phyloP scores from a whole-genome alignment of 2,329 filamentous ascomycete species.

The Tolypocladium pustulatum region DNA sequence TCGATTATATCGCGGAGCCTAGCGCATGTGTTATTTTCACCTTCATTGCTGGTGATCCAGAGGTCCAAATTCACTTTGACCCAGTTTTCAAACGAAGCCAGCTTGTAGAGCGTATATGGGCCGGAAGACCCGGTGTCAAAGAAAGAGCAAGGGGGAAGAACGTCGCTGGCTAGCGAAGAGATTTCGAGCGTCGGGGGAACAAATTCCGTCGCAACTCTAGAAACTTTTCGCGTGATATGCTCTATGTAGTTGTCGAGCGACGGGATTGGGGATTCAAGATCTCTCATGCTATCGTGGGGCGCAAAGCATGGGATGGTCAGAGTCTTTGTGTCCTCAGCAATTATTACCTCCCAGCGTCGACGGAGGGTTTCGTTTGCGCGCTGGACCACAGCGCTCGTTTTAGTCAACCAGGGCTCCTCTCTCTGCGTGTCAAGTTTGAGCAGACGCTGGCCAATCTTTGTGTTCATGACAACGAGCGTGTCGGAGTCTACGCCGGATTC shows the following conservation, averaged over 20 bases:
- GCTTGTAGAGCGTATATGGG: neutral
- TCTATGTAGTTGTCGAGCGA: neutral
- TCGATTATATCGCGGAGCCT: slow-evolving; percentile 16
- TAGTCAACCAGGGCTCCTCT: neutral
- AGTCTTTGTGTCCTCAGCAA: neutral
- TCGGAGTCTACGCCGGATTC: slow-evolving; percentile 7
- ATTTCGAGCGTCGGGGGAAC: neutral
- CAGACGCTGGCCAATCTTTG: slow-evolving; percentile 30
- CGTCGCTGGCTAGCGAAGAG: neutral
- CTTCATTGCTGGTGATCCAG: slow-evolving; percentile 8
- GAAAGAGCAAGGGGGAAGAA: neutral
- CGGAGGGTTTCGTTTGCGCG: slow-evolving; percentile 7
- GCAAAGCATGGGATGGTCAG: neutral
- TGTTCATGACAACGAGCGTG: slow-evolving; percentile 24
- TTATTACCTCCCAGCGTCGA: neutral
- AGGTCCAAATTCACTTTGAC: slow-evolving; percentile 9
- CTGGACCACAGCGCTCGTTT: neutral
- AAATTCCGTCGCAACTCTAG: neutral
- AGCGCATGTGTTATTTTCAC: neutral
- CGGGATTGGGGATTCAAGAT: neutral
- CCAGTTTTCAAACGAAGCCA: slow-evolving; percentile 35
- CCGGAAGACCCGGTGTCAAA: neutral
- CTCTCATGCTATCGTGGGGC: neutral
- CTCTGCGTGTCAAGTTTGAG: slow-evolving; percentile 22
- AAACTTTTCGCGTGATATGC: neutral